Evolutionary conservation across 768 basidiomycete species (phyloP).

Genomic region (Tremella yokohamensis): DNA sequence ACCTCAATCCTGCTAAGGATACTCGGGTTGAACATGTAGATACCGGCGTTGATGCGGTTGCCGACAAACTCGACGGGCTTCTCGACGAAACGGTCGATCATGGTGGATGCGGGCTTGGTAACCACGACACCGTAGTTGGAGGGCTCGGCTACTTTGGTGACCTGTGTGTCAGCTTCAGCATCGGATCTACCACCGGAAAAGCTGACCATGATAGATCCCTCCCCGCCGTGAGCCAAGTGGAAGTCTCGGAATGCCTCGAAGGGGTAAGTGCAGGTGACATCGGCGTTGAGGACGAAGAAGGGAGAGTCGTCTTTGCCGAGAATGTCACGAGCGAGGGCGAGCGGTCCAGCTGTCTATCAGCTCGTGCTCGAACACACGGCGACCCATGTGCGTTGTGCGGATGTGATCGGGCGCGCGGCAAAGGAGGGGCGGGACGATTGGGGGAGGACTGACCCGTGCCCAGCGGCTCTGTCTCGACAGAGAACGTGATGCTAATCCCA

Average conservation of each 20-base stretch:
- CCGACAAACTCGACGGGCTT: conserved; percentile 57
- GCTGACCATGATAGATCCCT: conserved; percentile 55
- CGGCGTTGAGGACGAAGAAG: conserved; percentile 58
- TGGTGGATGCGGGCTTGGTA: conserved; percentile 52
- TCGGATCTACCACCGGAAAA: neutral
- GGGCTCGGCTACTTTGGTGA: conserved; percentile 57
- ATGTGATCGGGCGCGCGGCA: no score
- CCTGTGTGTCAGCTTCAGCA: conserved; percentile 19
- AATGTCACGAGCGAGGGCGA: conserved; percentile 54
- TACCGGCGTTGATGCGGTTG: conserved; percentile 57
- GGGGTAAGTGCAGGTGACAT: conserved; percentile 56
- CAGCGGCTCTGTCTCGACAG: conserved; percentile 55
- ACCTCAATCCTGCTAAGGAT: conserved; percentile 55
- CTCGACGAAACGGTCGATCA: conserved; percentile 57
- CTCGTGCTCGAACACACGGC: conserved; percentile 5
- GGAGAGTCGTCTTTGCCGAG: conserved; percentile 56
- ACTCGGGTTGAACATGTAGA: conserved; percentile 58
- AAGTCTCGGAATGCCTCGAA: conserved; percentile 56
- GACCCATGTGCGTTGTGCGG: neutral
- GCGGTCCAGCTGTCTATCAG: conserved; percentile 52
- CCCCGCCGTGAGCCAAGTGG: conserved; percentile 54
- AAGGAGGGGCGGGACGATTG: neutral
- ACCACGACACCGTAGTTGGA: conserved; percentile 57
- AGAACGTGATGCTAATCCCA: conserved; percentile 55
- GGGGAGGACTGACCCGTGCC: conserved; percentile 52